Percentiles rank a stretch among this genome's conserved stretches.
Conservation (phyloP, 768 basidiomycete species). For the Pulveroboletus sp. region DNA sequence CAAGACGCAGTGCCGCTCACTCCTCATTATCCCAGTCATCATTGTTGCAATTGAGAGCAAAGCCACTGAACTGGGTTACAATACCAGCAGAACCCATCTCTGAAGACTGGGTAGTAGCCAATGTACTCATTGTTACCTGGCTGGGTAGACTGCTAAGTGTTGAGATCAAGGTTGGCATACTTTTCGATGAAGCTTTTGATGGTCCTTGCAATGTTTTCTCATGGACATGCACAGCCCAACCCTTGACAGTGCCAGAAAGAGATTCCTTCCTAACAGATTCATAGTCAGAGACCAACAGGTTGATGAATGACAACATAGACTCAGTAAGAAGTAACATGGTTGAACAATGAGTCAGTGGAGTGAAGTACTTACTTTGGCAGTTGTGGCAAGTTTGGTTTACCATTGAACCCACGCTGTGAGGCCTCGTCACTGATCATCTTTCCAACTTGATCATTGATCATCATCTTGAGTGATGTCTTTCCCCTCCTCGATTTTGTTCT, state of each 20-base stretch:
- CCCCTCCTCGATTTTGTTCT: not conserved
- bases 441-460: not conserved
- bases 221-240: not conserved
- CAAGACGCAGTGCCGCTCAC: too few relatives aligned
- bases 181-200: too few relatives aligned
- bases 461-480: not conserved
- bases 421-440: too few relatives aligned
- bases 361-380: not conserved
- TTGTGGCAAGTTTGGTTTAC: constrained; percentile 3
- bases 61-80: not conserved
- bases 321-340: constrained; percentile 4
- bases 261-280: not conserved
- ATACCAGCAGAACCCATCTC: not conserved
- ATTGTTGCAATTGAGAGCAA: not conserved
- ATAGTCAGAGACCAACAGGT: constrained; percentile 2
- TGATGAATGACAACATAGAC: not conserved
- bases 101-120: not conserved
- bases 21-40: too few relatives aligned
- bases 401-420: not conserved
- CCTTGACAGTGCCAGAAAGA: not conserved
- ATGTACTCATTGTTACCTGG: not conserved
- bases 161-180: too few relatives aligned
- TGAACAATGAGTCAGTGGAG: not conserved
- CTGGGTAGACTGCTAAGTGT: not conserved
- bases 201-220: too few relatives aligned